Conservation (phyloP, 257 asterid species). For the Jacaranda copaia region DNA sequence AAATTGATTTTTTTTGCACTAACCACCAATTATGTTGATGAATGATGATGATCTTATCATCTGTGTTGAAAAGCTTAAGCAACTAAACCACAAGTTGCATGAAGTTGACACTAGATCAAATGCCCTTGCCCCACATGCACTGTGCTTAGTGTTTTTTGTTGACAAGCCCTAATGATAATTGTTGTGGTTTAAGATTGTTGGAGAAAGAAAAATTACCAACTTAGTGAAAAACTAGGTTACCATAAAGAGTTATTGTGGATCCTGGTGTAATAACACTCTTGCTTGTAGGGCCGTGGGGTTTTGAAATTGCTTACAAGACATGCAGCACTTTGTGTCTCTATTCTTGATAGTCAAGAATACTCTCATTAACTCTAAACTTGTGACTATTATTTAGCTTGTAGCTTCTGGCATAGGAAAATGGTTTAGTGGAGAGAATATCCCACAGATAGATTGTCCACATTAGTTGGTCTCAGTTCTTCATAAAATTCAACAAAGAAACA, state of each 20-base stretch:
- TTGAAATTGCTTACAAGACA: conserved; percentile 45
- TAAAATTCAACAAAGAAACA: conserved; percentile 30
- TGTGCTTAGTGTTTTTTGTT: conserved; percentile 38
- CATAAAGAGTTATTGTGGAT: conserved; percentile 41
- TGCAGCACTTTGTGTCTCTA: conserved; percentile 41
- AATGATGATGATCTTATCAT: conserved; percentile 23
- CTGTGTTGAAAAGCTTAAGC: conserved; percentile 27
- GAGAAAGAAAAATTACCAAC: conserved; percentile 10
- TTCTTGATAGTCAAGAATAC: conserved; percentile 43
- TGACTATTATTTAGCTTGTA: conserved; percentile 35
- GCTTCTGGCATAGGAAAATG: conserved; percentile 30
- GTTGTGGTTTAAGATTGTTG: conserved; percentile 16
- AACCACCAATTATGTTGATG: conserved; percentile 32
- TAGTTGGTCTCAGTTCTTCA: conserved; percentile 50
- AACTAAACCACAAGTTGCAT: conserved; percentile 37
- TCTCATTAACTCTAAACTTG: conserved; percentile 35
- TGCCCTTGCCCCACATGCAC: conserved; percentile 39
- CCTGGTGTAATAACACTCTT: conserved; percentile 33
- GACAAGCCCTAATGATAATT: conserved; percentile 29
- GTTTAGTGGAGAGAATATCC: conserved; percentile 49
- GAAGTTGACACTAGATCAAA: conserved; percentile 42
- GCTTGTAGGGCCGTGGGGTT: conserved; percentile 38
- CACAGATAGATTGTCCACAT: conserved; percentile 52
- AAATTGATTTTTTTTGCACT: conserved; percentile 24
- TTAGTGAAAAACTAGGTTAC: conserved; percentile 23